Base-by-base conservation (phyloP, 2,329 filamentous ascomycete species). In the Didymella glomerata region DNA sequence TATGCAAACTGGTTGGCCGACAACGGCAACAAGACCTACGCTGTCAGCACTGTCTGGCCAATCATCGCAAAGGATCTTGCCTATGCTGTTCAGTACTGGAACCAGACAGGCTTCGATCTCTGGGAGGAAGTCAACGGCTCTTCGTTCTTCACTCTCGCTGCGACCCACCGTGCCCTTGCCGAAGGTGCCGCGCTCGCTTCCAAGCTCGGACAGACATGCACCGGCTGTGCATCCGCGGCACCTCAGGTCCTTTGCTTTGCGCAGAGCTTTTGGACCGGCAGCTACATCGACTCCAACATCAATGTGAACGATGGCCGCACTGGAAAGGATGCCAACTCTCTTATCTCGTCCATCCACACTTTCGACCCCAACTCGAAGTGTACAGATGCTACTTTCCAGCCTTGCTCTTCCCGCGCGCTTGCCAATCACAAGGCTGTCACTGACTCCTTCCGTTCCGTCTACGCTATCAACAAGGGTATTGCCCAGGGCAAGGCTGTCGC, bases 61-160 rank as follows among this genome's bases (percentile, higher is more conserved):
- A 81, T 94, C 51, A 85, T 93, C 46, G 81, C 83, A 47, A 94
- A 93, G 66, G 92, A 95, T 68, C 82, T 96, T 32, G 83, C 83
- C 44, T 95, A 94, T 63, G 87, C 92, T 7, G 84, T 87, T 1
- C 86, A 91, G 70, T 91, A 91, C 78, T 84, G 83, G 79, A 86
- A 84, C 60, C 77, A 82, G 52, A 83, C 83, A 4, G 83, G 82
- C 5, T 95, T 87, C 69, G 92, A 96, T 74, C 83, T 96, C 3
- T 95, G 92, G 92, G 92, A 95, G 74, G 92, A 95, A 74, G 86
- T 93, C 14, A 80, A 82, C 24, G 90, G 90, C 40, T 88, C 86
- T 22, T 93, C 90, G 0, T 95, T 93, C 81, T 96, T 94, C 77
- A 95, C 91, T 1, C 79, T 88, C 30, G 85, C 87, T 3, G 84